Percentiles rank a stretch among this genome's conserved stretches.
phyloP scores from a whole-genome alignment of 2,329 filamentous ascomycete genomes.

The Aspergillus clavatus region DNA sequence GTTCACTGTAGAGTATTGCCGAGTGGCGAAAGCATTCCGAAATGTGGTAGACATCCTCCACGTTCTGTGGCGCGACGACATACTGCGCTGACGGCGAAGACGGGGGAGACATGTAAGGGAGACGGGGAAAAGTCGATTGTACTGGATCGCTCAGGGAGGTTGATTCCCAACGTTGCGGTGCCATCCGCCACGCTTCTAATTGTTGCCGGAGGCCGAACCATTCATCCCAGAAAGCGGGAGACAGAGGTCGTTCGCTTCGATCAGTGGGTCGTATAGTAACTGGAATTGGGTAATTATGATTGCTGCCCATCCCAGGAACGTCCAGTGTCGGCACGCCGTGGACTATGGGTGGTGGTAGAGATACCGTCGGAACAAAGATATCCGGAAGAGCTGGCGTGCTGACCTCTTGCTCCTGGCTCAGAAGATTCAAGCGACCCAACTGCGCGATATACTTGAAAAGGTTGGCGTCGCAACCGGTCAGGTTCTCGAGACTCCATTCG shows the following conservation, averaged over 20 bases:
- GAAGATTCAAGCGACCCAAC: slow-evolving; percentile 75
- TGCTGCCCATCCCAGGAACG: slow-evolving; percentile 39
- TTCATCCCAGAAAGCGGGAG: slow-evolving; percentile 67
- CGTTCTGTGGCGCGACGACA: slow-evolving; percentile 53
- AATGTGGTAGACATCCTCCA: slow-evolving; percentile 71
- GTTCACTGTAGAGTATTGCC: slow-evolving; percentile 83
- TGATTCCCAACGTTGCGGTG: slow-evolving; percentile 32
- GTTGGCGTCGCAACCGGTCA: slow-evolving; percentile 79
- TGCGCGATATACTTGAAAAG: slow-evolving; percentile 83
- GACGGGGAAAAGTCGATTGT: slow-evolving; percentile 9
- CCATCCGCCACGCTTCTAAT: slow-evolving; percentile 77
- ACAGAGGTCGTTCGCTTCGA: slow-evolving; percentile 17
- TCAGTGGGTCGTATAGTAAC: slow-evolving; percentile 19
- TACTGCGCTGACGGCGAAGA: slow-evolving; percentile 23
- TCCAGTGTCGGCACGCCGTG: slow-evolving; percentile 13
- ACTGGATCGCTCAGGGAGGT: slow-evolving; percentile 11
- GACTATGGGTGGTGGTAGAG: slow-evolving; percentile 31
- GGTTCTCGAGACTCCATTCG: slow-evolving; percentile 72
- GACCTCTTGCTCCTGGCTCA: slow-evolving; percentile 62
- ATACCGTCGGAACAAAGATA: slow-evolving; percentile 16
- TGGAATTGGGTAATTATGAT: slow-evolving; percentile 31
- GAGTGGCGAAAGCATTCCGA: slow-evolving; percentile 89
- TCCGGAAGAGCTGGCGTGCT: slow-evolving; percentile 11
- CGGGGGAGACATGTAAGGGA: slow-evolving; percentile 28
- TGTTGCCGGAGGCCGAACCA: slow-evolving; percentile 75